Evolutionary conservation across 352 stramenopile genomes (phyloP).

Genomic region (Phytopythium boreale): DNA sequence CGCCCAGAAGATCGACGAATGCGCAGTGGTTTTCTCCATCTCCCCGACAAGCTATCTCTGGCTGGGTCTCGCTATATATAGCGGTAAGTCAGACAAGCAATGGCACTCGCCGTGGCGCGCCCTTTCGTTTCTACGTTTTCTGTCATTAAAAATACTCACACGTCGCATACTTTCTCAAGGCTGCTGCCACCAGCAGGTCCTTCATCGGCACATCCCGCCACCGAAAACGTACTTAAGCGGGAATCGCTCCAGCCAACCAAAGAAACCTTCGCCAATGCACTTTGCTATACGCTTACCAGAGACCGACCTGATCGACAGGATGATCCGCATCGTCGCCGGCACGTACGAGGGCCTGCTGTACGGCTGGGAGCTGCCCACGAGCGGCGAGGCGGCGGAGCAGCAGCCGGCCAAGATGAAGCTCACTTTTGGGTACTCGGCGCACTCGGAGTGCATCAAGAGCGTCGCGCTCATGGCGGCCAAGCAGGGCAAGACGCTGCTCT

Average conservation of each 20-base stretch:
- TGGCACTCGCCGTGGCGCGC: not conserved
- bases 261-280: constrained; percentile 1
- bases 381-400: constrained; percentile 10
- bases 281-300: not conserved
- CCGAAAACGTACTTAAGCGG: constrained; percentile 29
- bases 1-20: not conserved
- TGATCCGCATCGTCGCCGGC: constrained; percentile 79
- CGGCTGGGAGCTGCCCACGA: constrained; percentile 65
- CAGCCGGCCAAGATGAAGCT: constrained; percentile 70
- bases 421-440: constrained; percentile 80
- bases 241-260: constrained; percentile 19
- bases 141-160: constrained; percentile 19
- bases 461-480: constrained; percentile 77
- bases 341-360: constrained; percentile 88
- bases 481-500: constrained; percentile 80
- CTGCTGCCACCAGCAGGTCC: constrained; percentile 19
- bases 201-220: constrained; percentile 7
- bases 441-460: constrained; percentile 86
- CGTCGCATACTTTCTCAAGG: constrained; percentile 28
- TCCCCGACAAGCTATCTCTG: constrained; percentile 1
- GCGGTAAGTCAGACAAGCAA: not conserved
- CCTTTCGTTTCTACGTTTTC: not conserved
- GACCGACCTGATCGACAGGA: constrained; percentile 11
- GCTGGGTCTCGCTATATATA: not conserved
- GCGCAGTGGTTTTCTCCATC: constrained; percentile 1